phyloP scores from a whole-genome alignment of 2,329 filamentous ascomycete species.

The Aschersonia sp. region DNA sequence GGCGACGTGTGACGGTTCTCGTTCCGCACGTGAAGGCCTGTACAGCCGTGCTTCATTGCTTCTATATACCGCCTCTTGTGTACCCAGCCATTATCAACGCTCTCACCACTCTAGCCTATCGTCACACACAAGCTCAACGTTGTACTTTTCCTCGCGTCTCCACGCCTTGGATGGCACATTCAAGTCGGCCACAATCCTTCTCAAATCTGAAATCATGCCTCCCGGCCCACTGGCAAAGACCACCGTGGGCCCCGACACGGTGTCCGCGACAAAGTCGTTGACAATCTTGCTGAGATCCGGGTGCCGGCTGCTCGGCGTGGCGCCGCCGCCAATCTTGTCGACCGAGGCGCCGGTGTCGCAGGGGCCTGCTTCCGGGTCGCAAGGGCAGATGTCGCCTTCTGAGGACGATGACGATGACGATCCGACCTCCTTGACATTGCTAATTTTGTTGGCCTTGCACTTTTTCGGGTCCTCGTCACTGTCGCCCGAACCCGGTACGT shows the following conservation, averaged over 20 bases:
- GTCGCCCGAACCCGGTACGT: slow-evolving; percentile 13
- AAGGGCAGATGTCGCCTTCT: slow-evolving; percentile 12
- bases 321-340: slow-evolving; percentile 13
- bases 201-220: slow-evolving; percentile 43
- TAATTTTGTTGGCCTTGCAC: neutral
- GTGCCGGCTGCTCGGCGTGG: slow-evolving; percentile 18
- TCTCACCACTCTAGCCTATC: slow-evolving; percentile 39
- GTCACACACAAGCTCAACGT: slow-evolving; percentile 44
- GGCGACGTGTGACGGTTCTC: no score
- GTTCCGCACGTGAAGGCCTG: no score
- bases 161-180: slow-evolving; percentile 41
- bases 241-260: slow-evolving; percentile 31
- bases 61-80: no score
- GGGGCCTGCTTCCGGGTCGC: slow-evolving; percentile 6
- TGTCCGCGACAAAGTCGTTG: slow-evolving; percentile 29
- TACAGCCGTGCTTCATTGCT: no score
- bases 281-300: slow-evolving; percentile 33
- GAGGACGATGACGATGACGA: slow-evolving; percentile 15
- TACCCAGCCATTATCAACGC: no score
- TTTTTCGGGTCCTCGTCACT: slow-evolving; percentile 5
- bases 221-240: slow-evolving; percentile 48
- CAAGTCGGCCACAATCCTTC: slow-evolving; percentile 34
- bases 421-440: slow-evolving; percentile 10
- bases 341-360: slow-evolving; percentile 11
- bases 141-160: slow-evolving; percentile 39